Conservation (phyloP, 192 early-diverging fungal genomes). For the Jimgerdemannia lactiflua region DNA sequence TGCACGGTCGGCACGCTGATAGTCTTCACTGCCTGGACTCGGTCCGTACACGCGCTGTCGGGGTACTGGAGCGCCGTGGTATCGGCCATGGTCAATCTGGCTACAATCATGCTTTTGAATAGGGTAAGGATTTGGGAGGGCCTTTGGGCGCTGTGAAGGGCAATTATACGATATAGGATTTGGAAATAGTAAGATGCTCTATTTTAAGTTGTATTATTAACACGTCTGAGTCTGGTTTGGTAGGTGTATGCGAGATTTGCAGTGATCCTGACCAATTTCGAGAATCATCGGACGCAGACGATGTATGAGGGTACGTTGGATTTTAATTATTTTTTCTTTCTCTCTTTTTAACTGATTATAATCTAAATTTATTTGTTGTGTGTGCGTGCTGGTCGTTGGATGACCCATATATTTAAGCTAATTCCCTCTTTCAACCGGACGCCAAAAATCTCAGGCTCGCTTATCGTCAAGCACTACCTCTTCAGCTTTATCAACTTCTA, state of each 20-base stretch:
- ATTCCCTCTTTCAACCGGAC: not conserved
- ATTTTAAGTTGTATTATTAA: not conserved
- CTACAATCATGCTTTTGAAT: slow-evolving; percentile 52
- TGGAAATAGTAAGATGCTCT: slow-evolving; percentile 10
- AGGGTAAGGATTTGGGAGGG: slow-evolving; percentile 30
- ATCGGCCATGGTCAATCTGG: slow-evolving; percentile 43
- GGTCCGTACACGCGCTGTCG: not conserved
- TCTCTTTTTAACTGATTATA: not conserved
- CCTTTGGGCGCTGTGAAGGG: not conserved
- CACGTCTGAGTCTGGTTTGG: not conserved
- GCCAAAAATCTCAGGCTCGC: slow-evolving; percentile 27
- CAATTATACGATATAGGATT: not conserved
- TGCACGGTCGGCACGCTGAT: slow-evolving; percentile 37
- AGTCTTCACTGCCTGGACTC: slow-evolving; percentile 17
- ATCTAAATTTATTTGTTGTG: not conserved
- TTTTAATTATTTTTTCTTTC: not conserved
- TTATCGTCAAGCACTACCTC: slow-evolving; percentile 55
- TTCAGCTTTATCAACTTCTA: slow-evolving; percentile 66
- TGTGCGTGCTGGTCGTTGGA: too few relatives aligned
- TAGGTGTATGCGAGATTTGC: slow-evolving; percentile 30
- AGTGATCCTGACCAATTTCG: slow-evolving; percentile 33
- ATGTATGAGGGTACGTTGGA: slow-evolving; percentile 37
- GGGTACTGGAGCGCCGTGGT: slow-evolving; percentile 25
- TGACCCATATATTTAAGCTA: too few relatives aligned
- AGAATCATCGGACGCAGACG: slow-evolving; percentile 42